Base-by-base conservation (phyloP, 345 rosid genomes). In the Microthlaspi erraticum region DNA sequence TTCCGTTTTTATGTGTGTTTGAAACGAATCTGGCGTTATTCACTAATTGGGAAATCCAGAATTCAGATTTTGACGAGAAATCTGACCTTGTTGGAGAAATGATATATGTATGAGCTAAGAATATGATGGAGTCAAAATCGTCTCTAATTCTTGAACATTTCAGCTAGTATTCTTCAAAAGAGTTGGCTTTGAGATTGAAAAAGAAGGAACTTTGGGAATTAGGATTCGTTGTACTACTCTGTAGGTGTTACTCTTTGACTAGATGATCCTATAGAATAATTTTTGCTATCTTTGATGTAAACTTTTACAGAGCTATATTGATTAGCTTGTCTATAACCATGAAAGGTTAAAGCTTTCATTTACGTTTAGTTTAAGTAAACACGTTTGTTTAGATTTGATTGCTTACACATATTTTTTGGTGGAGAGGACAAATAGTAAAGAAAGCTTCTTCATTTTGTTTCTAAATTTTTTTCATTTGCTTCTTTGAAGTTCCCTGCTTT, bases 401-500 rank as follows among this genome's bases (percentile, higher is more conserved):
- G 37, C 10, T 12, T 61, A 10, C 20, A 36, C n/a, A 54, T 4
- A 43, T 54, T 23, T 13, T 12, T 17, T 55, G 16, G 55, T 52
- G n/a, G n/a, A n/a, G 34, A 43, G 51, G 34, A 26, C 0, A 31
- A 10, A 10, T 31, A 41, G 60, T 29, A 3, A 20, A 29, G 0
- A n/a, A 7, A 55, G 66, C 17, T 23, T 31, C 26, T 54, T 20
- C 13, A n/a, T n/a, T 56, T 5, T 78, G 19, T 33, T 33, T 68
- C 29, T 77, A 4, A 71, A 51, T 37, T 66, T 29, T 38, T 53
- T 63, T 45, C 9, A 23, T 68, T 55, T 70, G 67, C 26, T 33
- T 66, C 37, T 38, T 67, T 49, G 65, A 81, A 94, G 99, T 94
- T 94, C 37, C 99, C 97, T 31, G 96, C 96, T 50, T 61, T 94